Base-by-base conservation (phyloP, 1,139 yeast species). In the Casaregolazyma lundiana region DNA sequence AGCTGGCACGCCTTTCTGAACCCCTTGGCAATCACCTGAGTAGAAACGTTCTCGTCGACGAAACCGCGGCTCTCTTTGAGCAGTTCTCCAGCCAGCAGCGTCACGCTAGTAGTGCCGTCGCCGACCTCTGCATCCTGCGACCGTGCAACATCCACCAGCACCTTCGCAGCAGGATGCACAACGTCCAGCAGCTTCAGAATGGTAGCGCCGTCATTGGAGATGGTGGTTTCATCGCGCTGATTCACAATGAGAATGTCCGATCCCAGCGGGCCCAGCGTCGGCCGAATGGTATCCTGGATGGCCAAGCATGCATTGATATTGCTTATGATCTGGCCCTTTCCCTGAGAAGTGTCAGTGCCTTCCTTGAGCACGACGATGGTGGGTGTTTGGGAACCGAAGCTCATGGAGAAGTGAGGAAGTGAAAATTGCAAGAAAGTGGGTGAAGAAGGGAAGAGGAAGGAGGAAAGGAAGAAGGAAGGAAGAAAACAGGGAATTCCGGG, bases 111-210 rank as follows among this genome's bases (percentile, higher is more conserved):
- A 36, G 99, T 92, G 56, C 99, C 99, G 67, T 92, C 99, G 53
- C 99, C 99, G 49, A 92, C 97, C 68, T 92, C 99, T 18, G 97
- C 96, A 68, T 92, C 99, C 69, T 92, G 99, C 1, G 97, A 83
- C 62, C 96, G 78, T 11, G 97, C 87, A 50, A 92, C 87, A 65
- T 92, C 99, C 45, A 92, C 98, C 56, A 92, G 72, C 65, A 92
- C 84, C 64, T 86, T 85, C 9, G 98, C 98, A 13, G 98, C 98
- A 5, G 99, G 98, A 64, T 92, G 99, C 21, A 94, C 97, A 50
- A 94, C 95, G 63, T 94, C 98, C 58, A 92, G 72, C 52, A 90
- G 75, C 65, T 85, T 88, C 66, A 92, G 74, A 57, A 92, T 92
- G 2, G 99, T 94, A 44, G 98, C 98, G 51, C 98, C 99, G 64